Conservation (phyloP, 192 early-diverging fungal genomes). For the Gryganskiella cystojenkinii region DNA sequence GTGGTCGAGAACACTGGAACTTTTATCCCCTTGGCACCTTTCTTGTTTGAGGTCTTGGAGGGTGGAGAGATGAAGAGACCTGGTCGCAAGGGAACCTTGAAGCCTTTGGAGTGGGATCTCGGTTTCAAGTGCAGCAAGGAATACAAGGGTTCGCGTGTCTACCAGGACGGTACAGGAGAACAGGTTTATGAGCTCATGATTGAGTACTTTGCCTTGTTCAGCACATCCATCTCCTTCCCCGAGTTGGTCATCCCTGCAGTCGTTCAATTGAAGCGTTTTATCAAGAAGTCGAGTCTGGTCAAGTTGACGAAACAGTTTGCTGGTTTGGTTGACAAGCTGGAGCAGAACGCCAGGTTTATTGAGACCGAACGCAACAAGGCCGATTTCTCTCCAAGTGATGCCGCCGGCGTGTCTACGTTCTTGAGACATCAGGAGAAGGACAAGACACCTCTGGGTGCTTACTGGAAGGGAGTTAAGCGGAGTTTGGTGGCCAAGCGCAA, state of each 20-base stretch:
- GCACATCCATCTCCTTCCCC: conserved; percentile 91
- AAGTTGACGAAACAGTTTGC: conserved; percentile 86
- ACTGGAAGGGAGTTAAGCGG: conserved; percentile 51
- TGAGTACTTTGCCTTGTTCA: conserved; percentile 78
- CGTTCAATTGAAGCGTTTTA: conserved; percentile 84
- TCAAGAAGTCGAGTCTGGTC: conserved; percentile 83
- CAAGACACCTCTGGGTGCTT: conserved; percentile 40
- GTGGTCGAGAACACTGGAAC: conserved; percentile 76
- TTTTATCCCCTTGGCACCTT: conserved; percentile 87
- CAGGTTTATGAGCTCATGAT: conserved; percentile 78
- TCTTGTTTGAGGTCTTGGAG: conserved; percentile 87
- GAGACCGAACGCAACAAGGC: conserved; percentile 74
- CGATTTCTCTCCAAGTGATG: conserved; percentile 71
- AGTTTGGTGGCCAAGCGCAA: conserved; percentile 46
- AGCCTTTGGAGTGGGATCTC: conserved; percentile 85
- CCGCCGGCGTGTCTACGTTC: conserved; percentile 39
- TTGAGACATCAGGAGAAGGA: conserved; percentile 47
- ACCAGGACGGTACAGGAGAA: conserved; percentile 88
- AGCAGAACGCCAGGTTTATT: conserved; percentile 83
- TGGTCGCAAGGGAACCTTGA: conserved; percentile 82
- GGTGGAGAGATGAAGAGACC: conserved; percentile 78
- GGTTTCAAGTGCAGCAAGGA: conserved; percentile 83
- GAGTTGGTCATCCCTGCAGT: conserved; percentile 91
- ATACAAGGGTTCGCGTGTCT: conserved; percentile 86
- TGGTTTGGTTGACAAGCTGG: conserved; percentile 87